Base-by-base conservation (phyloP, 257 asterid species). In the Scutellaria baicalensis region DNA sequence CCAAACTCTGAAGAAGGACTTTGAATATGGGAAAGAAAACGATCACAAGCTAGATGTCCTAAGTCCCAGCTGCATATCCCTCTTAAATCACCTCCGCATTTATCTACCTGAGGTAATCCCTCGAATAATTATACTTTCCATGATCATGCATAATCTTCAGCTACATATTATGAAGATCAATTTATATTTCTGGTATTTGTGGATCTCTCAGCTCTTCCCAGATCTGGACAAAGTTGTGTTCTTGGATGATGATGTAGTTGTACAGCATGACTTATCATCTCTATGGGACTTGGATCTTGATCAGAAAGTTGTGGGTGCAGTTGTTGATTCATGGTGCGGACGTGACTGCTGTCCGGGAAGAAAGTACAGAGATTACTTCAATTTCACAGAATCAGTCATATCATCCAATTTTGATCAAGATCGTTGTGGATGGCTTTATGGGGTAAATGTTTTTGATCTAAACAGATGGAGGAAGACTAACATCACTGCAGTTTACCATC, bases 261-360 rank as follows among this genome's bases (percentile, higher is more conserved):
- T 88, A 43, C 97, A 89, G 51, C 97, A 38, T 44, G 97, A 92
- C 83, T 57, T 92, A 57, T 86, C 96, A 6, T 59, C 93, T 66
- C 83, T 92, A 20, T 92, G 98, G 98, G 87, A 85, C 70, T 72
- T 92, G 86, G 89, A 89, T 73, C 89, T 92, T 83, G 69, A 84
- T 9, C 88, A 83, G 69, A 92, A 89, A 78, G 91, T 92, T 70
- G 83, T 82, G 58, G 98, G 96, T 70, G 98, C 98, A 67, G 97
- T 87, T 81, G 72, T 83, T 64, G 90, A 84, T 78, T 89, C 96
- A 4, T 69, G 77, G 76, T 79, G 95, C 57, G 93, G 88, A 51
- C 74, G 42, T 59, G 82, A 72, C 59, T 85, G 92, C 77, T 86
- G 92, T 75, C 89, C 92, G 0, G 88, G 96, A 60, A 81, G 95